A percentile compares a stretch with the other conserved stretches of the same genome.
phyloP scores from a whole-genome alignment of 306 rosid genomes.

The Vigna radiata region DNA sequence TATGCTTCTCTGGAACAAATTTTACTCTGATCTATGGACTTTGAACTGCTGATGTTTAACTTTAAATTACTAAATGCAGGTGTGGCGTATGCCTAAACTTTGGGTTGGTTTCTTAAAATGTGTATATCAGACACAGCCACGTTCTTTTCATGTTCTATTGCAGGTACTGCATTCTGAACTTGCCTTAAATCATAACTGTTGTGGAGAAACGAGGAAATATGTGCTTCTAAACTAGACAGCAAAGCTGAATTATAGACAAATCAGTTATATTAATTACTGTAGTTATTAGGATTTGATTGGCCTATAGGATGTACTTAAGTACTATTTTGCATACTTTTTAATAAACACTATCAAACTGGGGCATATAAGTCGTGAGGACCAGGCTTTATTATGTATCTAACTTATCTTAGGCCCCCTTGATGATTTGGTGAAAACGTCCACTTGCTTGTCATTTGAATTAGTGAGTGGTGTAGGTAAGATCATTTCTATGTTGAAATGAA shows the following conservation, averaged over 20 bases:
- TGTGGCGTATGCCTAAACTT: conserved; percentile 97
- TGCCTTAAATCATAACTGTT: conserved; percentile 17
- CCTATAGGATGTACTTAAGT: not conserved
- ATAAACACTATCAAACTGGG: not conserved
- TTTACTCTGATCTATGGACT: conserved; percentile 5
- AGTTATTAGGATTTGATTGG: not conserved
- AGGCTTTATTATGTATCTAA: not conserved
- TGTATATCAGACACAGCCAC: conserved; percentile 94
- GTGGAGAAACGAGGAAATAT: not conserved
- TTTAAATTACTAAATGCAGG: conserved; percentile 57
- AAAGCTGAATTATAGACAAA: not conserved
- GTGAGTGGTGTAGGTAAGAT: not conserved
- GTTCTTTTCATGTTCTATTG: conserved; percentile 85
- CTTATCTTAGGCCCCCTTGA: not conserved
- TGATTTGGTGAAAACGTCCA: not conserved
- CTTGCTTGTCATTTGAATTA: not conserved
- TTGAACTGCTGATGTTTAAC: conserved; percentile 43
- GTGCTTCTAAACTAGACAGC: not conserved
- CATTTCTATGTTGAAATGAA: not conserved
- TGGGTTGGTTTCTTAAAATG: conserved; percentile 99
- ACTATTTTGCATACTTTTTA: not conserved
- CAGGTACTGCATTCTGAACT: conserved; percentile 62
- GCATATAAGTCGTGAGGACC: not conserved
- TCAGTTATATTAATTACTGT: not conserved
- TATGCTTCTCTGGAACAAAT: conserved; percentile 36